A percentile compares a stretch with the other conserved stretches of the same genome.
phyloP scores from a whole-genome alignment of 1,284 basidiomycete species.

The Naganishia liquefaciens region DNA sequence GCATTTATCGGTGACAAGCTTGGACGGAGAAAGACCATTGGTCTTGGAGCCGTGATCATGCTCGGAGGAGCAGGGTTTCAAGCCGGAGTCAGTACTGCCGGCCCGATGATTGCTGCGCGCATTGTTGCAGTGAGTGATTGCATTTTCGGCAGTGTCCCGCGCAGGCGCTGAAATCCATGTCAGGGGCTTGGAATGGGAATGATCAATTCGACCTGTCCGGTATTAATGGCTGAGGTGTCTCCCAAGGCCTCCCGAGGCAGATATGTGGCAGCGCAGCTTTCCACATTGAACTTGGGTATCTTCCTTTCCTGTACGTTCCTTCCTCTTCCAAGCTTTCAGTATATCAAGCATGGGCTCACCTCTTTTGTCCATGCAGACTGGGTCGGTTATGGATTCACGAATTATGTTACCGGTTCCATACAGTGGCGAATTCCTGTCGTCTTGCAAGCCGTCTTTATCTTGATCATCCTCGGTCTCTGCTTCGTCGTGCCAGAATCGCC shows the following conservation, averaged over 20 bases:
- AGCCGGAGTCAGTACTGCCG: slow-evolving; percentile 39
- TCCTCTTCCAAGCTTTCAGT: slow-evolving; percentile 28
- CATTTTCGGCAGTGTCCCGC: neutral
- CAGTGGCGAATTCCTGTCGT: slow-evolving; percentile 39
- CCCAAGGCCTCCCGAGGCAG: slow-evolving; percentile 45
- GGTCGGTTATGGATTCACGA: slow-evolving; percentile 44
- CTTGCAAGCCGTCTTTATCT: slow-evolving; percentile 41
- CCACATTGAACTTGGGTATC: slow-evolving; percentile 46
- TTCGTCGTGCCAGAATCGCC: slow-evolving; percentile 46
- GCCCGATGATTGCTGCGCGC: slow-evolving; percentile 42
- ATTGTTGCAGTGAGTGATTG: slow-evolving; percentile 37
- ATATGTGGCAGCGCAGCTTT: slow-evolving; percentile 46
- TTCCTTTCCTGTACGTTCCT: slow-evolving; percentile 39
- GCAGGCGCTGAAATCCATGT: neutral
- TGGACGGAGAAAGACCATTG: slow-evolving; percentile 41
- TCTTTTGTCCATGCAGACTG: slow-evolving; percentile 29
- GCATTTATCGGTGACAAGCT: slow-evolving; percentile 44
- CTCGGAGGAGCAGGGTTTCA: slow-evolving; percentile 44
- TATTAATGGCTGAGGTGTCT: slow-evolving; percentile 45
- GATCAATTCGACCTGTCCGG: slow-evolving; percentile 48
- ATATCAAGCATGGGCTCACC: neutral
- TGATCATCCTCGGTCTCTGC: slow-evolving; percentile 37
- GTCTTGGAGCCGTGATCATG: slow-evolving; percentile 45
- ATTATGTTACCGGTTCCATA: slow-evolving; percentile 35
- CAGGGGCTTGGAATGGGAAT: slow-evolving; percentile 38